These are phyloP conservation scores for Haplosporangium sp. DNA, from an alignment of 371 early-diverging fungal genomes.

Conservation along the genomic window DNA sequence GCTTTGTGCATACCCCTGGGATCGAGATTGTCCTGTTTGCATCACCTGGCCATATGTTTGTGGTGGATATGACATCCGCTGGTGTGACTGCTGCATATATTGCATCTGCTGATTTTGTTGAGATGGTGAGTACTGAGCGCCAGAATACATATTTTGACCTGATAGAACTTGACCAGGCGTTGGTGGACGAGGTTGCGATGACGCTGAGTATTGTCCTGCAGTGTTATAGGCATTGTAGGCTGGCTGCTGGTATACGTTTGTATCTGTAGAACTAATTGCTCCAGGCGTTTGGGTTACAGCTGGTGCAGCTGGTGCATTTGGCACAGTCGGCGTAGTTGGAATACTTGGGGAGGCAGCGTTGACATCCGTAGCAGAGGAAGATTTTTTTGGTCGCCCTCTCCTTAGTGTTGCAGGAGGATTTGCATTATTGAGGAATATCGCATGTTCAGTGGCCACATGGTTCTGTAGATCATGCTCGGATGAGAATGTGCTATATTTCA, in stretches of 20 bases:
- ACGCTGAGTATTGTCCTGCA: conserved; percentile 12
- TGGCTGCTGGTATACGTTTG: conserved; percentile 7
- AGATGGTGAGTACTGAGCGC: conserved; percentile 14
- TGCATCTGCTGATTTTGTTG: conserved; percentile 26
- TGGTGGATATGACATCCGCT: conserved; percentile 29
- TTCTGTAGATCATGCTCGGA: conserved; percentile 34
- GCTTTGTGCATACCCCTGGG: conserved; percentile 26
- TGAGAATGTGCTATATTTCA: conserved; percentile 23
- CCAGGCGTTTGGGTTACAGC: not conserved
- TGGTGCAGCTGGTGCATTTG: conserved; percentile 1
- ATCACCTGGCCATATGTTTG: conserved; percentile 25
- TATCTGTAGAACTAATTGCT: not conserved
- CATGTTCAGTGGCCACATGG: conserved; percentile 47
- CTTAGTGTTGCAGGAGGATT: conserved; percentile 20
- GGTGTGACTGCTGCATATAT: conserved; percentile 30
- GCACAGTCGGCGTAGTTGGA: conserved; percentile 9
- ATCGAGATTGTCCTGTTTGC: conserved; percentile 17
- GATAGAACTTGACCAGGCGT: conserved; percentile 12
- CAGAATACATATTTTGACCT: conserved; percentile 17
- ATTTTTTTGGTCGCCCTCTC: conserved; percentile 37
- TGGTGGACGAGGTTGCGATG: conserved; percentile 18
- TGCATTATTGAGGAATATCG: conserved; percentile 21
- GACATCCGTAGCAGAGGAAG: not conserved
- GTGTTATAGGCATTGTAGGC: conserved; percentile 18
- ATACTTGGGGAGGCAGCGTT: conserved; percentile 2